Conservation (phyloP, 2,329 filamentous ascomycete genomes). For the Colletotrichum agaves region DNA sequence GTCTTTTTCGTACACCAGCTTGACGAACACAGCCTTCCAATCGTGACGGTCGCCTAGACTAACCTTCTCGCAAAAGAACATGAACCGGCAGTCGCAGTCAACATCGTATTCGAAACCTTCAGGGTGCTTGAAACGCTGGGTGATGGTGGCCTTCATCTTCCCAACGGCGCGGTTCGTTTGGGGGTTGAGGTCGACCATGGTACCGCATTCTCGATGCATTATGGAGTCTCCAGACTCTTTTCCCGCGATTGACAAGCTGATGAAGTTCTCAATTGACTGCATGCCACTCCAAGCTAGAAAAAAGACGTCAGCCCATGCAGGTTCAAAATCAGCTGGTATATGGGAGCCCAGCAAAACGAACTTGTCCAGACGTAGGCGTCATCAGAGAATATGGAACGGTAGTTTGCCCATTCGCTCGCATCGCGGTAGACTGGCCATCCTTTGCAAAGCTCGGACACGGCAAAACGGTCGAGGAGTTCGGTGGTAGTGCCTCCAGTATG, state of each 20-base stretch:
- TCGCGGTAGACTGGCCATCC: conserved; percentile 65
- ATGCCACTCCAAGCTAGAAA: conserved; percentile 56
- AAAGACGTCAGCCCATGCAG: too few species aligned
- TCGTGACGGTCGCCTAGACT: conserved; percentile 13
- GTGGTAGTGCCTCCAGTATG: conserved; percentile 56
- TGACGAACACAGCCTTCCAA: conserved; percentile 58
- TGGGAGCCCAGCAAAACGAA: conserved; percentile 42
- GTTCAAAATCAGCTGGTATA: too few species aligned
- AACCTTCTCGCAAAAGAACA: conserved; percentile 57
- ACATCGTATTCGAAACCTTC: conserved; percentile 55
- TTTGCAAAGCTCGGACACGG: conserved; percentile 62
- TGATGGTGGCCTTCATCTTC: conserved; percentile 66
- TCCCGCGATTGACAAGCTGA: conserved; percentile 58
- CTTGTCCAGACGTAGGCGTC: conserved; percentile 62
- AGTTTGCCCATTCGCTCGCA: conserved; percentile 64
- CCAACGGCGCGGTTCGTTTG: conserved; percentile 55
- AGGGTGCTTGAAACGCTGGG: conserved; percentile 55
- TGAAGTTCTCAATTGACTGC: conserved; percentile 53
- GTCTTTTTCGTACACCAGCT: conserved; percentile 62
- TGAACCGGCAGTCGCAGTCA: conserved; percentile 62
- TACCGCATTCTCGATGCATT: conserved; percentile 66
- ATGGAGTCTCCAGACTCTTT: conserved; percentile 64
- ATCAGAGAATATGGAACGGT: conserved; percentile 57
- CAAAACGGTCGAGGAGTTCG: conserved; percentile 57
- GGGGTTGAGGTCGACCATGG: conserved; percentile 55